Evolutionary conservation across 306 rosid species (phyloP), one percentile per base, ranked within the genome.

Genomic region (Prunus armeniaca): DNA sequence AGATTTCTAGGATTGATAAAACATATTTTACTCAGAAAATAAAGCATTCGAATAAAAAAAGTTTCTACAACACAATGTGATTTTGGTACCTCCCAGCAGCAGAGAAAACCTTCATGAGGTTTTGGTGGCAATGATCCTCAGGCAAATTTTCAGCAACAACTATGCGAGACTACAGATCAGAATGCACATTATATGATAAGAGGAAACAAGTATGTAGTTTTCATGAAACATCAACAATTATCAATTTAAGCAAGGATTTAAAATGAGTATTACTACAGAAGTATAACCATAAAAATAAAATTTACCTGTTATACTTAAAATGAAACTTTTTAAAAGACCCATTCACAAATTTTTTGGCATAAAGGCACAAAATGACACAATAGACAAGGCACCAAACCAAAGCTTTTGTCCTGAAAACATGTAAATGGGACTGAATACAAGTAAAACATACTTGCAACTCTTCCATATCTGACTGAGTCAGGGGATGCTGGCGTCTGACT

Each of bases 61-160:
- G 61, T 19, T 60, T 81, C 47, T 71, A 54, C 5, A 46, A 55
- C 14, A 27, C 30, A 67, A 74, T 17, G 76, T 67, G 47, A 60
- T 69, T 57, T 41, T 45, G 65, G 72, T 92, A 95, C 98, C 98
- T 92, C 85, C 98, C 98, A 83, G 90, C 96, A 46, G 89, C 75
- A 72, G 97, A 92, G 75, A 95, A 95, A 77, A 95, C 79, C 87
- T 92, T 95, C 97, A 92, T 88, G 74, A 92, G 97, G 87, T 92
- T 95, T 82, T 92, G 98, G 87, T 95, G 98, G 91, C 97, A 92
- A 82, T 95, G 98, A 80, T 95, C 98, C 82, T 95, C 98, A 2
- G 98, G 98, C 88, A 95, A 86, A 82, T 95, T 95, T 86, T 92
- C 98, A 60, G 98, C 98, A 46, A 95, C 87, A 80, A 92, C 88